These are phyloP conservation scores for Danielozyma ontarioensis DNA, from an alignment of 805 yeast genomes.

Conservation along the genomic window DNA sequence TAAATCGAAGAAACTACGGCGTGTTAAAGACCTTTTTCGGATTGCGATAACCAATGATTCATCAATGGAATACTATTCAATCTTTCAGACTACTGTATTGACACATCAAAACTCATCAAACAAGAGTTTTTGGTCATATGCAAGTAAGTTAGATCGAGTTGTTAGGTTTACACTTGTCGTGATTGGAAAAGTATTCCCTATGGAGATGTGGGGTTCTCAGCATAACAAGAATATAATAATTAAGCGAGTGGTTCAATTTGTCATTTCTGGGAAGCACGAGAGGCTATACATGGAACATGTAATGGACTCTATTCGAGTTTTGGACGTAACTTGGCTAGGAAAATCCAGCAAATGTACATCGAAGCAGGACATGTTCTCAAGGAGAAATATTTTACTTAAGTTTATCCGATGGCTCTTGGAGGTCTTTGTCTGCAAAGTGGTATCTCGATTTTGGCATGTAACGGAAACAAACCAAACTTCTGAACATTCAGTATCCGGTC, in stretches of 20 bases:
- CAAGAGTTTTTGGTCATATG: too few relatives aligned
- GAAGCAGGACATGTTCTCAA: constrained; percentile 37
- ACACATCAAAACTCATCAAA: too few relatives aligned
- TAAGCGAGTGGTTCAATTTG: constrained; percentile 27
- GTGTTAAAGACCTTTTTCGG: too few relatives aligned
- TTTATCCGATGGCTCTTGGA: constrained; percentile 59
- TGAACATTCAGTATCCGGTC: constrained; percentile 27
- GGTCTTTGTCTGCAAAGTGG: constrained; percentile 39
- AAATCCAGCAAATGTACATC: constrained; percentile 20
- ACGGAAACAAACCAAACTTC: constrained; percentile 38
- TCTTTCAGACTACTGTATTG: too few relatives aligned
- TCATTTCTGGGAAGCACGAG: constrained; percentile 36
- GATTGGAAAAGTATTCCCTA: constrained; percentile 47
- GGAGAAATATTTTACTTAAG: constrained; percentile 28
- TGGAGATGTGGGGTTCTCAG: constrained; percentile 46
- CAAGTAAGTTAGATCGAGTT: too few relatives aligned
- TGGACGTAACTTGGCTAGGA: constrained; percentile 54
- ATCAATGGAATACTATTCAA: too few relatives aligned
- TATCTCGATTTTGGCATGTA: constrained; percentile 59
- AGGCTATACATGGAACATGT: constrained; percentile 25
- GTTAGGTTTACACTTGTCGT: constrained; percentile 37
- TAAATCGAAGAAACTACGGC: constrained; percentile 6
- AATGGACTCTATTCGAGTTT: constrained; percentile 30
- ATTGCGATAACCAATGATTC: too few relatives aligned
- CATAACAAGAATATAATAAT: constrained; percentile 42